phyloP scores from a whole-genome alignment of 768 basidiomycete species.

The Mycena maculata region DNA sequence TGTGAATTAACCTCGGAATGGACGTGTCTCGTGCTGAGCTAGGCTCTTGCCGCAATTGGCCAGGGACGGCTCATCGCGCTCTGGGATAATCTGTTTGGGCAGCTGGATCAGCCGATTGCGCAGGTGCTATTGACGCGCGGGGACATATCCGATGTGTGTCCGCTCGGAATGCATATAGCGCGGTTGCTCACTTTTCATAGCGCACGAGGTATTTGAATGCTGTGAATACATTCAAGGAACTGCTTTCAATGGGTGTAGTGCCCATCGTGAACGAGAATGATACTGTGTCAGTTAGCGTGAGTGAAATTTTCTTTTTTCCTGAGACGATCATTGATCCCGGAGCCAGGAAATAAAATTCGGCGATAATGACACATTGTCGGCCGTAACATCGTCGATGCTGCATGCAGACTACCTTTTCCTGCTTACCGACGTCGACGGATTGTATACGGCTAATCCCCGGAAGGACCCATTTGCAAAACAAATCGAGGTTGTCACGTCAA shows the following conservation, averaged over 20 bases:
- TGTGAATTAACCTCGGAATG: background rate
- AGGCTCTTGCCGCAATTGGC: conserved; percentile 97
- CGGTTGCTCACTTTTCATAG: conserved; percentile 56
- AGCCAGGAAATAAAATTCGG: conserved; percentile 99
- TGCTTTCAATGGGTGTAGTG: conserved; percentile 93
- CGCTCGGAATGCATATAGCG: conserved; percentile 23
- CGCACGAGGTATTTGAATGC: conserved; percentile 96
- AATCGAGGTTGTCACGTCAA: conserved; percentile 86
- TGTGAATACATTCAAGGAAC: conserved; percentile 92
- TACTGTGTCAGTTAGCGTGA: conserved; percentile 95
- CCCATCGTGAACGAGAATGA: conserved; percentile 99
- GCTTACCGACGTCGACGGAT: conserved; percentile 94
- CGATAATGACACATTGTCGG: conserved; percentile 98
- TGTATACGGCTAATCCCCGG: conserved; percentile 96
- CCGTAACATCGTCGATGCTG: conserved; percentile 97
- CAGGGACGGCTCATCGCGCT: conserved; percentile 96
- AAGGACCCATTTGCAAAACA: conserved; percentile 86
- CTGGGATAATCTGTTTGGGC: conserved; percentile 97
- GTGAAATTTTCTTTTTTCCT: conserved; percentile 43
- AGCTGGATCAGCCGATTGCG: conserved; percentile 94
- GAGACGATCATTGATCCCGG: background rate
- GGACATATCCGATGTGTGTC: conserved; percentile 93
- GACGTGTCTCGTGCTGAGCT: conserved; percentile 9
- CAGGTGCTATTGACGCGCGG: conserved; percentile 94
- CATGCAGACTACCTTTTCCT: conserved; percentile 98